Conservation (phyloP, 164 flowering plant genomes). For the Euptelea pleiosperma region DNA sequence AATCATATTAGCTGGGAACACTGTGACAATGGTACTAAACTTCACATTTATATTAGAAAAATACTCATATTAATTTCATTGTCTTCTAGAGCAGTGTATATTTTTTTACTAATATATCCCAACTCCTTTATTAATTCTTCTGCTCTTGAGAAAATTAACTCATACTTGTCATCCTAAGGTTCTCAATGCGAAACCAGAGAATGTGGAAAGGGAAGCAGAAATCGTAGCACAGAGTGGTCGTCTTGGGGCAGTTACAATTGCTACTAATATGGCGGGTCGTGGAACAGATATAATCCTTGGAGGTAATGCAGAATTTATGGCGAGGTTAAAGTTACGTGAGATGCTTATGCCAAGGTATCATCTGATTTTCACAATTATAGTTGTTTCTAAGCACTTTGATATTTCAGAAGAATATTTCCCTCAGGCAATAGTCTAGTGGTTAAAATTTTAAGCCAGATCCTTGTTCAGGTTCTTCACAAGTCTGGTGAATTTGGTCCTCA, state of each 20-base stretch:
- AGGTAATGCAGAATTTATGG: slow-evolving; percentile 99
- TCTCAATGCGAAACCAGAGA: slow-evolving; percentile 99
- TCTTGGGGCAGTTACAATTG: slow-evolving; percentile 91
- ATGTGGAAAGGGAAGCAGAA: slow-evolving; percentile 99
- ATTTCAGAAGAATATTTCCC: neutral
- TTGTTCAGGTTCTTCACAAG: too few relatives aligned
- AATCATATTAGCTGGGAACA: too few relatives aligned
- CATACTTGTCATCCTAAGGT: slow-evolving; percentile 40
- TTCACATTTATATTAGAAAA: neutral
- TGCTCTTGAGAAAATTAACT: slow-evolving; percentile 3
- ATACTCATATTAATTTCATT: too few relatives aligned
- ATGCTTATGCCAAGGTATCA: slow-evolving; percentile 95
- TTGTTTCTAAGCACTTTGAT: neutral
- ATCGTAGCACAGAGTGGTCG: slow-evolving; percentile 99
- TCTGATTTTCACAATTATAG: slow-evolving; percentile 2
- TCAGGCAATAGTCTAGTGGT: neutral
- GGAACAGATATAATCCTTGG: slow-evolving; percentile 99
- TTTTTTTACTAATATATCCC: too few relatives aligned
- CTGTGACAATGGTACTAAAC: neutral
- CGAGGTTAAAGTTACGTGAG: slow-evolving; percentile 90
- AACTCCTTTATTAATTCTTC: neutral
- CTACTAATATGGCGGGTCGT: slow-evolving; percentile 99
- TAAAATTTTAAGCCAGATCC: neutral
- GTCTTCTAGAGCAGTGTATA: too few relatives aligned
- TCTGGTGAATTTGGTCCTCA: too few relatives aligned